A percentile compares a stretch with the other conserved stretches of the same genome.
These are phyloP conservation scores for Cucurbita pepo DNA, from an alignment of 306 rosid genomes.

Conservation along the genomic window DNA sequence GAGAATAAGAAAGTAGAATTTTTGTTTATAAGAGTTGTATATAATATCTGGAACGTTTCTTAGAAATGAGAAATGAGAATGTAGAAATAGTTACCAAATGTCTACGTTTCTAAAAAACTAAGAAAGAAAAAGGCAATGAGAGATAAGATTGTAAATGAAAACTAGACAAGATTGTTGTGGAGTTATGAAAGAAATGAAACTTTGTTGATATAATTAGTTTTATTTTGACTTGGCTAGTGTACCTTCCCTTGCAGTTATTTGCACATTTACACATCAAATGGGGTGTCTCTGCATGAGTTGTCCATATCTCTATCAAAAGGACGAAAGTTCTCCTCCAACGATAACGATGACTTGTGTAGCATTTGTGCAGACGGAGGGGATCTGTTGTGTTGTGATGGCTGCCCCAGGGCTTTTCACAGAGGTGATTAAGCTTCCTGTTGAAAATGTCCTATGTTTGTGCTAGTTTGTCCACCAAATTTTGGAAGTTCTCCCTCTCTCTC, in stretches of 20 bases:
- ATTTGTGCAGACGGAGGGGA: slow-evolving; percentile 74
- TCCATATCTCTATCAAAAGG: slow-evolving; percentile 53
- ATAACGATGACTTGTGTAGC: slow-evolving; percentile 74
- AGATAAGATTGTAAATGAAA: not conserved
- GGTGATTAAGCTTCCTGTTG: slow-evolving; percentile 24
- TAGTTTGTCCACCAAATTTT: not conserved
- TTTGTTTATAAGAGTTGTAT: not conserved
- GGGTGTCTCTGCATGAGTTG: slow-evolving; percentile 85
- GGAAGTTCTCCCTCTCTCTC: not conserved
- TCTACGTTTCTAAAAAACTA: not conserved
- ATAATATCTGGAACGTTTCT: not conserved
- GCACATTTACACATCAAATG: slow-evolving; percentile 76
- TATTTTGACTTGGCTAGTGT: slow-evolving; percentile 5
- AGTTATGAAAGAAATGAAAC: not conserved
- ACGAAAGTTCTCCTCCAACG: slow-evolving; percentile 33
- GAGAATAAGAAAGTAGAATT: not conserved
- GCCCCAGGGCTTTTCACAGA: slow-evolving; percentile 81
- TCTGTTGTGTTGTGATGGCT: slow-evolving; percentile 81
- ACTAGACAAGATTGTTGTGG: not conserved
- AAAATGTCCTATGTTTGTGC: not conserved
- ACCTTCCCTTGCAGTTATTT: slow-evolving; percentile 48
- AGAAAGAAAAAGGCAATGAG: not conserved
- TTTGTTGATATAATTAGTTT: not conserved
- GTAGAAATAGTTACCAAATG: not conserved
- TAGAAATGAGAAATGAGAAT: not conserved